These are phyloP conservation scores for Pyrenopolyporus hunteri DNA, from an alignment of 495 filamentous ascomycete species.

Conservation along the genomic window DNA sequence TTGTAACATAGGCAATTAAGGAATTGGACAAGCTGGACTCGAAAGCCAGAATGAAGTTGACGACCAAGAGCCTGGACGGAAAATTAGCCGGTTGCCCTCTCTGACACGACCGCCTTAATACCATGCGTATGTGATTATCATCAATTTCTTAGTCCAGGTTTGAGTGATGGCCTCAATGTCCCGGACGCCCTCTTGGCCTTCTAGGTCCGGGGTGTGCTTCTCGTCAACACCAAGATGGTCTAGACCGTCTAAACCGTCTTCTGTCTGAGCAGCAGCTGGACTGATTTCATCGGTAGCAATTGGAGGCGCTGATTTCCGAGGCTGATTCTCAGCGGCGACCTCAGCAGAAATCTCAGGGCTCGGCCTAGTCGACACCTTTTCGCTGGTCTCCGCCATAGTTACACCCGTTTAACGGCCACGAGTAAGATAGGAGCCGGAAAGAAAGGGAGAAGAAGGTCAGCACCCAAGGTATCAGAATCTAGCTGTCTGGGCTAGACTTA, in stretches of 20 bases:
- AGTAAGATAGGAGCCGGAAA: too few relatives aligned
- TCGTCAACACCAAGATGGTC: not conserved
- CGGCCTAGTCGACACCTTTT: too few relatives aligned
- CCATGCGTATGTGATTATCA: constrained; percentile 37
- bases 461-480: not conserved
- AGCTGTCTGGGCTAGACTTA: too few relatives aligned
- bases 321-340: not conserved
- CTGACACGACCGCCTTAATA: not conserved
- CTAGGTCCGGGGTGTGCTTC: constrained; percentile 1
- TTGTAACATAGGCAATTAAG: too few relatives aligned
- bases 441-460: not conserved
- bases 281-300: not conserved
- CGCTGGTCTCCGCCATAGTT: too few relatives aligned
- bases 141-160: constrained; percentile 39
- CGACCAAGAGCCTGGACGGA: constrained; percentile 47
- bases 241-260: not conserved
- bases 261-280: not conserved
- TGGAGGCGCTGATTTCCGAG: not conserved
- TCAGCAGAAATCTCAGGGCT: not conserved
- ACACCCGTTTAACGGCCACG: too few relatives aligned
- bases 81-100: not conserved
- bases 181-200: constrained; percentile 42
- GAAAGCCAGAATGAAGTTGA: constrained; percentile 53
- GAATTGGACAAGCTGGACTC: too few relatives aligned
- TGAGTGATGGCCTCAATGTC: constrained; percentile 43